Evolutionary conservation across 1,284 basidiomycete species (phyloP), one percentile per base, ranked within the genome.

Genomic region (Polyporus tsugae): DNA sequence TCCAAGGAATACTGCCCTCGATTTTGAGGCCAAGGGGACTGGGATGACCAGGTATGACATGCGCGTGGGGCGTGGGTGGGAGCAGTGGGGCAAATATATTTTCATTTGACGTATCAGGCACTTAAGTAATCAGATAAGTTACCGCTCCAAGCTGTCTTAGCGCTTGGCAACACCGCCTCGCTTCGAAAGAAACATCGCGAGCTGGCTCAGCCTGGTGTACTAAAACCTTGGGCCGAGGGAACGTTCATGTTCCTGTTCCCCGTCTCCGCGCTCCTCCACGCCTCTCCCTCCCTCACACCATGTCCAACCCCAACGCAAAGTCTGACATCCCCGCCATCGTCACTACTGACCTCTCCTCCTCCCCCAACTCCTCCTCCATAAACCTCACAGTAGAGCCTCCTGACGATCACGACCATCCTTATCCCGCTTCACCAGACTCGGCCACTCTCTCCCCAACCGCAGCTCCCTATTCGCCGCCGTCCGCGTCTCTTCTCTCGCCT

Each of bases 321-420:
- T 68, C 71, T 22, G 70, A 73, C 53, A 75, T 76, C 25, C 75
- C 74, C n/a, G 66, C 65, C 67, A 76, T 76, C 60, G 72, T 76
- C 67, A 75, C 75, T 41, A 74, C 73, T 7, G 75, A 76, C 71
- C 73, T 74, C 53, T 74, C 73, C 52, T 74, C 75, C 53, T 70
- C 72, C n/a, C 66, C 67, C 19, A 9, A 49, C 49, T 72, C 72
- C 52, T 73, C 75, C 52, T 67, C 72, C 22, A 60, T 64, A 10
- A 58, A 69, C 60, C 44, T 74, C 29, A 60, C 61, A 49, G 62
- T 62, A 33, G 36, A 64, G 15, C 60, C 64, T 64, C 67, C 65
- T 67, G 62, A 69, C 64, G 67, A 68, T 64, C 64, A 38, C 59
- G 49, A 68, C 60, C 10, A 58, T 52, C 65, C 22, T 59, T 63